Evolutionary conservation across 2,329 filamentous ascomycete species (phyloP), one percentile per base, ranked within the genome.

Genomic region (Neobulgaria alba): DNA sequence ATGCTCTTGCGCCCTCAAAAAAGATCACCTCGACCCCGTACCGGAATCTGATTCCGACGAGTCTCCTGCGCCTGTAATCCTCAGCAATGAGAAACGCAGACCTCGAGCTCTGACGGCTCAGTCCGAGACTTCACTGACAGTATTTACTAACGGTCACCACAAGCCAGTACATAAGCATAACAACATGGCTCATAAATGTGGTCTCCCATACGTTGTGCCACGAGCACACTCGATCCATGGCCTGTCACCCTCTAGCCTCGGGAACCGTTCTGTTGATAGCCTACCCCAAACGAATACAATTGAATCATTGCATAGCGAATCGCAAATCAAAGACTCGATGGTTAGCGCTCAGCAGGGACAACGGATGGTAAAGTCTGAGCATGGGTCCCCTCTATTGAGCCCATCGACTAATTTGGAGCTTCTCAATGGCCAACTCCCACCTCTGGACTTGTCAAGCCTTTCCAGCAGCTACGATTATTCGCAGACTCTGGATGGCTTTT

Each of bases 1-100:
- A 52, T 84, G 79, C 66, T 74, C 75, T 40, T 84, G 79, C 60
- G 68, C 69, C 41, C 62, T 72, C 57, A 82, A 81, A 63, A 79
- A 77, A 61, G 77, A 82, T 54, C 64, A 61, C 45, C 68, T 81
- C 44, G 76, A 80, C 54, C 73, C 77, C 2, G 77, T 82, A 12
- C 76, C 74, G 39, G 78, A 82, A 59, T 76, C 75, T 47, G 72
- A 78, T 55, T 73, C 75, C 46, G 71, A 79, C 49, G 62, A 66
- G 45, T 67, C 71, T 41, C 54, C 61, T 34, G 55, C 57, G 20
- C 55, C 67, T 41, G 73, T 71, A 53, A 49, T 60, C 14, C 54
- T 63, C 52, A 54, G 60, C 58, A 40, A 53, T 29, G 56, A 54
- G 18, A 56, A 55, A 33, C 69, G 72, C 38, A 67, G 73, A 52